Percentiles rank a stretch among this genome's conserved stretches.
Conservation (phyloP, 495 filamentous ascomycete genomes). For the Haplographium delicatum region DNA sequence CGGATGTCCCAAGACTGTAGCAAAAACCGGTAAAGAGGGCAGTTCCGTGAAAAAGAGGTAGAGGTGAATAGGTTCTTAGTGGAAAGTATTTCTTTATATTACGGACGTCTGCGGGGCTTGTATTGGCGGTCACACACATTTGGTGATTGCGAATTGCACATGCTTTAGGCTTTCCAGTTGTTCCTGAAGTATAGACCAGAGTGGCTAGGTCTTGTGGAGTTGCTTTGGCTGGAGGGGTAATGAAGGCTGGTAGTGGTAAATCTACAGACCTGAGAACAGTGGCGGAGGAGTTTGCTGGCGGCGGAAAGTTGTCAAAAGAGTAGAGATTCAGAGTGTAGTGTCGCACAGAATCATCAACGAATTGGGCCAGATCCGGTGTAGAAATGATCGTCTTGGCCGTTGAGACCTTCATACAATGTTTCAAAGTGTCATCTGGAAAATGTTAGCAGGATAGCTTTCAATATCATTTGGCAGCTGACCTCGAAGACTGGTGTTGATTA, state of each 20-base stretch:
- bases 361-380: conserved; percentile 40
- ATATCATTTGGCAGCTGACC: conserved; percentile 4
- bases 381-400: conserved; percentile 27
- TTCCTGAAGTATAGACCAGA: conserved; percentile 26
- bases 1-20: conserved; percentile 36
- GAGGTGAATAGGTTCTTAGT: conserved; percentile 22
- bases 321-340: conserved; percentile 37
- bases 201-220: conserved; percentile 14
- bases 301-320: conserved; percentile 30
- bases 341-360: conserved; percentile 30
- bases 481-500: conserved; percentile 26
- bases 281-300: background rate
- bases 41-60: conserved; percentile 26
- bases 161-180: conserved; percentile 28
- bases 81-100: conserved; percentile 39
- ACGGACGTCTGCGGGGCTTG: conserved; percentile 33
- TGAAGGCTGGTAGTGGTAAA: conserved; percentile 2
- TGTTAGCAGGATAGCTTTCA: conserved; percentile 7
- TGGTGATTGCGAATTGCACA: conserved; percentile 21
- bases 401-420: conserved; percentile 22
- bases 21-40: conserved; percentile 29
- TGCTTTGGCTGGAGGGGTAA: conserved; percentile 31
- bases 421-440: conserved; percentile 35
- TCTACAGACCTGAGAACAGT: background rate
- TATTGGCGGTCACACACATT: conserved; percentile 31